Conservation (phyloP, 495 filamentous ascomycete species). For the Letharia lupina region DNA sequence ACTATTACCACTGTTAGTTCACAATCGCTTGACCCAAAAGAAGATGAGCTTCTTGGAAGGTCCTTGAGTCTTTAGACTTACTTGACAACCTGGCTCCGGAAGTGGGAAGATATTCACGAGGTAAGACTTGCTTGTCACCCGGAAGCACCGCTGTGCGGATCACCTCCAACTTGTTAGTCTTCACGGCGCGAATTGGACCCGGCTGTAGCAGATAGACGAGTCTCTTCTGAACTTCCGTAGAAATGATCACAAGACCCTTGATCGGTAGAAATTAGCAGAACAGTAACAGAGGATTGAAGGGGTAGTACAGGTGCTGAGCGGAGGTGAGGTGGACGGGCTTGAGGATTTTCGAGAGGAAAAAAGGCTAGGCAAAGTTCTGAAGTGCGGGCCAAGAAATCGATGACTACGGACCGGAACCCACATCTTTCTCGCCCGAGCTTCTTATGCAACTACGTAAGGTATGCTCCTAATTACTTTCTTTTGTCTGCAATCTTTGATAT, state of each 20-base stretch:
- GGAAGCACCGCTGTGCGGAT: conserved; percentile 9
- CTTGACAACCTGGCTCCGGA: neutral
- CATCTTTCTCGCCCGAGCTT: conserved; percentile 10
- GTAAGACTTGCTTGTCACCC: neutral
- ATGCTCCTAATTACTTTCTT: neutral
- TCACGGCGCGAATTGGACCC: conserved; percentile 2
- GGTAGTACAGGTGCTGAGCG: neutral
- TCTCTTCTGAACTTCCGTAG: neutral
- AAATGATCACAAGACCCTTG: neutral
- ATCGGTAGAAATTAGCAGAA: neutral
- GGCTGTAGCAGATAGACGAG: neutral
- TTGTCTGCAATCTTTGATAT: neutral
- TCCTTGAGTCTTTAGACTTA: neutral
- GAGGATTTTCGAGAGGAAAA: conserved; percentile 14
- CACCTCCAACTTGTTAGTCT: neutral
- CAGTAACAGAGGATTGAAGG: neutral
- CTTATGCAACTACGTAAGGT: neutral
- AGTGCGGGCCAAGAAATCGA: conserved; percentile 7
- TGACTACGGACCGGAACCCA: conserved; percentile 10
- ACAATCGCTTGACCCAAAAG: neutral
- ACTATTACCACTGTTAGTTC: conserved; percentile 1
- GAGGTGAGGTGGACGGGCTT: conserved; percentile 13
- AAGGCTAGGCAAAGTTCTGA: conserved; percentile 16
- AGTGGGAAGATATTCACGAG: neutral
- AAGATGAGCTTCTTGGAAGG: neutral